Evolutionary conservation across 805 yeast genomes (phyloP).

Genomic region (Nakazawaea laoshanensis): DNA sequence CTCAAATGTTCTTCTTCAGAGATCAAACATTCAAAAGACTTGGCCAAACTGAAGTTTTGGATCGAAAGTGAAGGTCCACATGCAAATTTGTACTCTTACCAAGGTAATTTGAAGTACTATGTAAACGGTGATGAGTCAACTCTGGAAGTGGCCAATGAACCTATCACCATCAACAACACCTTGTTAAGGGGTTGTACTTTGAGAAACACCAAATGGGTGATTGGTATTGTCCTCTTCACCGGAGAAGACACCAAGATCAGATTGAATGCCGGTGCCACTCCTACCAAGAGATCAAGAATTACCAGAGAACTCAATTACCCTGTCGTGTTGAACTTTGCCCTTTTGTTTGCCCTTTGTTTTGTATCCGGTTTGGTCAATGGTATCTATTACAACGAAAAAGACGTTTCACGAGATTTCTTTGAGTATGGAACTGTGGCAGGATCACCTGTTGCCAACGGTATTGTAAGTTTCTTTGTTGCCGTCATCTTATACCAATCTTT

Average conservation of each 20-base stretch:
- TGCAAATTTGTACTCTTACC: conserved; percentile 52
- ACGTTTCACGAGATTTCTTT: conserved; percentile 42
- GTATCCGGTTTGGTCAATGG: conserved; percentile 68
- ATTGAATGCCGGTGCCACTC: conserved; percentile 73
- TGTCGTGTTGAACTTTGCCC: conserved; percentile 52
- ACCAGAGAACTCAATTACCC: conserved; percentile 59
- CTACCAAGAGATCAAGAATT: conserved; percentile 61
- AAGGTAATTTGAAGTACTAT: conserved; percentile 54
- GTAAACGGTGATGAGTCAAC: conserved; percentile 20
- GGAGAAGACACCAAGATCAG: conserved; percentile 72
- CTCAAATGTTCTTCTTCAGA: conserved; percentile 41
- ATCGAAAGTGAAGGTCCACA: conserved; percentile 72
- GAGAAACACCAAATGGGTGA: conserved; percentile 69
- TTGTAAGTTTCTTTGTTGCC: conserved; percentile 62
- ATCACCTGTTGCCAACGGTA: conserved; percentile 55
- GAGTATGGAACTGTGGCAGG: conserved; percentile 57
- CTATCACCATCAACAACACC: conserved; percentile 53
- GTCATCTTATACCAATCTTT: conserved; percentile 67
- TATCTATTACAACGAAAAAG: conserved; percentile 35
- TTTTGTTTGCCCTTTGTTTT: conserved; percentile 59
- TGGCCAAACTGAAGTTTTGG: conserved; percentile 48
- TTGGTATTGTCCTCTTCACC: conserved; percentile 69
- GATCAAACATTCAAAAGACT: conserved; percentile 48
- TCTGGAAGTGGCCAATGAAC: conserved; percentile 35
- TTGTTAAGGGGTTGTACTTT: conserved; percentile 66